Percentiles rank a stretch among this genome's conserved stretches.
Conservation (phyloP, 1,284 basidiomycete genomes). For the Ceratobasidium sp. region DNA sequence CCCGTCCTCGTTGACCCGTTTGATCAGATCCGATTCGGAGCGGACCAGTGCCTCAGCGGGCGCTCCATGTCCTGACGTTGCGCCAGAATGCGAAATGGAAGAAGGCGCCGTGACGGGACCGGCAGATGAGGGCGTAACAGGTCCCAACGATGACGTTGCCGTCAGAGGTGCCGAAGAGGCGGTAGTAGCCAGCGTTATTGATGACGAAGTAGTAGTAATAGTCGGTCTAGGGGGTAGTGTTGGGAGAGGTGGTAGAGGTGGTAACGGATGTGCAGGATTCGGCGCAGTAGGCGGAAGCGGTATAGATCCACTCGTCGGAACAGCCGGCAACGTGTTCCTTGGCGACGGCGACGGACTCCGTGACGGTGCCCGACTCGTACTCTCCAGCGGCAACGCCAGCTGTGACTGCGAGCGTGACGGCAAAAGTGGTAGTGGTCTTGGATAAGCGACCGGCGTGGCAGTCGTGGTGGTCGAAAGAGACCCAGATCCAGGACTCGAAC, state of each 20-base stretch:
- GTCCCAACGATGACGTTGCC: background rate
- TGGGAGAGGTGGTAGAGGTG: conserved; percentile 3
- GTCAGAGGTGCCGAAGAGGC: background rate
- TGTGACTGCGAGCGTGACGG: conserved; percentile 5
- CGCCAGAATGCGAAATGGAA: background rate
- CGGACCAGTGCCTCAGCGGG: background rate
- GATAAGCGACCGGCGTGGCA: background rate
- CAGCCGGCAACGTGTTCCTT: background rate
- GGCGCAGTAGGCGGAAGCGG: conserved; percentile 8
- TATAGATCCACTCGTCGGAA: conserved; percentile 15
- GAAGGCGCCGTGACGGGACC: background rate
- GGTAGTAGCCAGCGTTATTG: background rate
- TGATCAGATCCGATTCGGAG: conserved; percentile 13
- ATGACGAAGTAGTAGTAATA: background rate
- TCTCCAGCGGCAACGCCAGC: conserved; percentile 18
- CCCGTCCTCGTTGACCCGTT: background rate
- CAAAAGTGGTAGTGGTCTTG: conserved; percentile 5
- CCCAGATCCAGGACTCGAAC: background rate
- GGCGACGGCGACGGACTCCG: background rate
- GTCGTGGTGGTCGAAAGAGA: background rate
- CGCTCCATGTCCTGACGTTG: conserved; percentile 14
- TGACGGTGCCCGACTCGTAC: background rate
- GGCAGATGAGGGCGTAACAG: background rate
- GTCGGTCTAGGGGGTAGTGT: background rate
- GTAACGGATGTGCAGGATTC: conserved; percentile 1